phyloP scores from a whole-genome alignment of 2,329 filamentous ascomycete species.

The Colletotrichum cuscutae region DNA sequence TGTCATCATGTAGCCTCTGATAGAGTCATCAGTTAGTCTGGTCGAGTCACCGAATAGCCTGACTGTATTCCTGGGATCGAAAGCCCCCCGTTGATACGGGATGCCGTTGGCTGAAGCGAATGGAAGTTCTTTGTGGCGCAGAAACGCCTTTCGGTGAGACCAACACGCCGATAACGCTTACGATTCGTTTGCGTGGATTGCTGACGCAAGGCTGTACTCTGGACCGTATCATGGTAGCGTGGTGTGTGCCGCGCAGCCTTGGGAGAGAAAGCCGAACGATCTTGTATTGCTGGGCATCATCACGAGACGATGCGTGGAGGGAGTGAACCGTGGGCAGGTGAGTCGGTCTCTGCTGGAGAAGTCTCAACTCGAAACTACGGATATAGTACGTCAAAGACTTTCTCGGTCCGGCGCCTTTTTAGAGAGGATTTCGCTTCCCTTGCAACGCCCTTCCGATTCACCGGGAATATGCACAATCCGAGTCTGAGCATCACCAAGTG shows the following conservation, averaged over 20 bases:
- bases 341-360: constrained; percentile 12
- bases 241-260: background rate
- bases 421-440: background rate
- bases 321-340: background rate
- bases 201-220: background rate
- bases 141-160: background rate
- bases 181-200: background rate
- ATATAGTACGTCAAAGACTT: background rate
- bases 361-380: constrained; percentile 1
- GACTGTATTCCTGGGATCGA: background rate
- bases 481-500: background rate
- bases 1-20: background rate
- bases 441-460: constrained; percentile 1
- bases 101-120: background rate
- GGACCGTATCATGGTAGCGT: background rate
- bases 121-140: background rate
- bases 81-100: background rate
- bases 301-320: background rate
- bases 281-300: background rate
- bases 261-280: background rate
- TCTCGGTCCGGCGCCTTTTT: background rate
- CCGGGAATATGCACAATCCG: background rate
- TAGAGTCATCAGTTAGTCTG: background rate
- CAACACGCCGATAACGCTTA: background rate
- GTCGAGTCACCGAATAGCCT: background rate